Percentiles rank a stretch among this genome's conserved stretches.
Evolutionary conservation across 106 monocot genomes (phyloP).

Genomic region (Dendrobium officinale): DNA sequence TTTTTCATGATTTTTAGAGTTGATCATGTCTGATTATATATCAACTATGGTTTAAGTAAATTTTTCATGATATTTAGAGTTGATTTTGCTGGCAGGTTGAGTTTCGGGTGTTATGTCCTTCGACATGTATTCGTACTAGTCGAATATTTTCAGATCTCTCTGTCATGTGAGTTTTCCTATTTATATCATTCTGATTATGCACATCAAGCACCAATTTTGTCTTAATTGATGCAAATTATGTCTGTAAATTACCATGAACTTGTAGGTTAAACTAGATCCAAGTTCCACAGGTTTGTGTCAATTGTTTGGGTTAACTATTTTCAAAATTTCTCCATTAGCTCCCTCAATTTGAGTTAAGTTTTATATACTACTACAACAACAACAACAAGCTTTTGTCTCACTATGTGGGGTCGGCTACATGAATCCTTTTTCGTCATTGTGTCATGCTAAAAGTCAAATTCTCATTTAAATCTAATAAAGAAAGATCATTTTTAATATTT

Average conservation of each 20-base stretch:
- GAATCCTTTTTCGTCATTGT: no score
- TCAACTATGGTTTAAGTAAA: neutral
- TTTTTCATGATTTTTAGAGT: neutral
- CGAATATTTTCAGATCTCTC: constrained; percentile 84
- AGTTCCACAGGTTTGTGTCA: neutral
- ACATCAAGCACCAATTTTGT: neutral
- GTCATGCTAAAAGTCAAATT: no score
- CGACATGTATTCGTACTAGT: constrained; percentile 59
- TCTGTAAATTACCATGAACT: neutral
- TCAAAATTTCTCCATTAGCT: neutral
- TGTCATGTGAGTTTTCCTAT: constrained; percentile 39
- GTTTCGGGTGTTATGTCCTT: constrained; percentile 57
- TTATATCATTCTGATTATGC: neutral
- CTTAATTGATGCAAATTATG: neutral
- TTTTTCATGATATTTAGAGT: neutral
- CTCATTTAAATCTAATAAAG: no score
- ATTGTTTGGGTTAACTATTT: neutral
- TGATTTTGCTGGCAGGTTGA: constrained; percentile 58
- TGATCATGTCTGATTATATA: neutral
- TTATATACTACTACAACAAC: neutral
- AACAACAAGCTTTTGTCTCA: no score
- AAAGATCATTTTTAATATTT: no score
- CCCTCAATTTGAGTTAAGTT: neutral
- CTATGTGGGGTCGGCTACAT: no score
- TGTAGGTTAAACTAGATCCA: neutral